These are phyloP conservation scores for Diatrype stigma DNA, from an alignment of 2,329 filamentous ascomycete species.

Conservation along the genomic window DNA sequence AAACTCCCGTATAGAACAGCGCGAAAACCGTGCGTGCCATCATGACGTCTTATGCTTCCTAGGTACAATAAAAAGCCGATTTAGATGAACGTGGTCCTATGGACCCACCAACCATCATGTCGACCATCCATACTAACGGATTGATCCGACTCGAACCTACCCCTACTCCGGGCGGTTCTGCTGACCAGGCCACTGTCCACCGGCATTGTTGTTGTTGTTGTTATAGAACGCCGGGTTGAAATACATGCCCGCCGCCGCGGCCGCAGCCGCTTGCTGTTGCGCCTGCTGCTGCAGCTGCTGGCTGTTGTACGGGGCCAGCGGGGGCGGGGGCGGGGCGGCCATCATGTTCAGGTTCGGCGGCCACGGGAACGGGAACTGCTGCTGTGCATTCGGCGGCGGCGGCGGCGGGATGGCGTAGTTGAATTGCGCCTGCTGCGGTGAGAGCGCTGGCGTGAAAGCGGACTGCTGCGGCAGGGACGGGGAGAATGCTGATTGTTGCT, in stretches of 20 bases:
- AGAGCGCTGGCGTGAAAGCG: constrained; percentile 16
- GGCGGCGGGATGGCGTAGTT: constrained; percentile 29
- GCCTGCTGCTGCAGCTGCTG: constrained; percentile 20
- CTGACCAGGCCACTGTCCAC: constrained; percentile 29
- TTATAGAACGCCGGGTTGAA: constrained; percentile 53
- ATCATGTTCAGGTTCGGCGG: constrained; percentile 32
- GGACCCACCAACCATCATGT: too few relatives aligned
- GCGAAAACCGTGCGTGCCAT: too few relatives aligned
- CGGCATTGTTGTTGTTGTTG: too few relatives aligned
- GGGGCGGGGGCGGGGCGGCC: constrained; percentile 38
- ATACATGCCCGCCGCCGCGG: constrained; percentile 35
- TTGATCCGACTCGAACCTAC: too few relatives aligned
- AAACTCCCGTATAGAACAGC: too few relatives aligned
- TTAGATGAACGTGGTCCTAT: too few relatives aligned
- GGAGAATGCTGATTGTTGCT: constrained; percentile 29
- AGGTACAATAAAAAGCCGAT: too few relatives aligned
- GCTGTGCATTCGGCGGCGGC: too few relatives aligned
- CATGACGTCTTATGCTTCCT: too few relatives aligned
- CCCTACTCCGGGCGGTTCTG: constrained; percentile 8
- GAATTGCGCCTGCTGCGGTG: constrained; percentile 19
- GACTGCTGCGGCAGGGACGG: constrained; percentile 32
- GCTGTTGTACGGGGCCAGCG: constrained; percentile 34
- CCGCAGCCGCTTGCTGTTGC: too few relatives aligned
- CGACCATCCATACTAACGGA: too few relatives aligned
- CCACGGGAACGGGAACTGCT: constrained; percentile 44